Base-by-base conservation (phyloP, 2,329 filamentous ascomycete species). In the Xylaria multiplex region DNA sequence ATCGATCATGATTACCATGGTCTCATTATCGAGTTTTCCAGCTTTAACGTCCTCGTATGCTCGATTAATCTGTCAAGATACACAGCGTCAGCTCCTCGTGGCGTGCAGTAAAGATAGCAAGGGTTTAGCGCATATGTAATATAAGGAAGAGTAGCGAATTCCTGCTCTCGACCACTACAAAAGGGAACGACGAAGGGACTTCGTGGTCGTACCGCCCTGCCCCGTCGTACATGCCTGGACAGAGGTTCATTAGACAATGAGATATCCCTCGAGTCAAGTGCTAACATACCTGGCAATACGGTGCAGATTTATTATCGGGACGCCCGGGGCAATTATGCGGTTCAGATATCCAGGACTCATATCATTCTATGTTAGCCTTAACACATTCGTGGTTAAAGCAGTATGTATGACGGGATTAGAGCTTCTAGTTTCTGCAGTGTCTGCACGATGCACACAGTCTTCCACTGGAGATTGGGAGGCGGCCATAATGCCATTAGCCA, bases 291-390 rank as follows among this genome's bases (percentile, higher is more conserved):
- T 59, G 62, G 65, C 27, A 69, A 59, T 61, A 65, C 67, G 93
- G 75, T 97, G 93, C 46, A 97, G 79, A 76, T 97, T 97, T 74
- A 97, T 94, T 50, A 95, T 88, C 27, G 84, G 85, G 42, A 95
- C 83, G 0, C 85, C 85, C 0, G 83, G 86, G 13, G 78, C 80
- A 40, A 86, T 84, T 7, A 97, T 76, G 1, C 92, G 91, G 8
- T 85, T 83, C 54, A 97, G 81, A 76, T 96, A 96, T 1, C 83
- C 81, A 2, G 64, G 49, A 43, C 68, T 70, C 65, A 68, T 53
- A n/a, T 14, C 24, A 24, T 30, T 27, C 4, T 32, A 14, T 45
- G 48, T 69, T 48, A 67, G 67, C 50, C n/a, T 35, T 14, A 7
- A 9, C 19, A 30, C n/a, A 2, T 40, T 43, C 24, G 6, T 13